Evolutionary conservation across 441 rosid genomes (phyloP), one percentile per base, ranked within the genome.

Genomic region (Mallotus japonicus): DNA sequence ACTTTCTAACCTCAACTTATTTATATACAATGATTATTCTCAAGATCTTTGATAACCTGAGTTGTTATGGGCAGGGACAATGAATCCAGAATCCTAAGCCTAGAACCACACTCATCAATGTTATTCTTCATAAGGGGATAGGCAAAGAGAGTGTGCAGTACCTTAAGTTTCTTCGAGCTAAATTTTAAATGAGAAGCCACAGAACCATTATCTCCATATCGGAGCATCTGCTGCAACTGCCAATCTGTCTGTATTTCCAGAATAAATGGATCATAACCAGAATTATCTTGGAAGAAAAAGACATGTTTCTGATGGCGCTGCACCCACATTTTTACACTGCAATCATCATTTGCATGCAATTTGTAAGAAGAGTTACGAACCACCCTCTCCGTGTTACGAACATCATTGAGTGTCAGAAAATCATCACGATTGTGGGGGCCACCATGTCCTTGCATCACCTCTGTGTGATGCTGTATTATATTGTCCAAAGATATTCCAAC

Each of bases 241-340:
- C 90, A 87, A 70, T 85, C 87, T 70, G 88, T 87, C 78, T 87
- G 90, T 68, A 83, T 79, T 40, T 87, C 90, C 77, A 87, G 64
- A 65, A 83, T 56, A 68, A 85, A 85, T 50, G 83, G 79, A 69
- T 81, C 83, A n/a, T 78, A 46, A 51, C 42, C 74, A 51, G 82
- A 75, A 59, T 16, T 65, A 56, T 79, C 84, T 74, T 87, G 85
- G 77, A 77, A 85, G 82, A 81, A 83, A 75, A 87, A 87, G 12
- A 81, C 82, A 69, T 75, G 71, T 72, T 84, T 87, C 68, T 74
- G 85, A 74, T 87, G 87, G 55, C 84, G 83, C 59, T 78, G 84
- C 61, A 82, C 82, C 88, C 90, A 85, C 76, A 82, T 65, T 75
- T 74, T 79, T 67, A 83, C 75, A 75, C 88, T 85, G 71, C 72